Evolutionary conservation across 345 rosid genomes (phyloP).

Genomic region (Moricandia moricandioides): DNA sequence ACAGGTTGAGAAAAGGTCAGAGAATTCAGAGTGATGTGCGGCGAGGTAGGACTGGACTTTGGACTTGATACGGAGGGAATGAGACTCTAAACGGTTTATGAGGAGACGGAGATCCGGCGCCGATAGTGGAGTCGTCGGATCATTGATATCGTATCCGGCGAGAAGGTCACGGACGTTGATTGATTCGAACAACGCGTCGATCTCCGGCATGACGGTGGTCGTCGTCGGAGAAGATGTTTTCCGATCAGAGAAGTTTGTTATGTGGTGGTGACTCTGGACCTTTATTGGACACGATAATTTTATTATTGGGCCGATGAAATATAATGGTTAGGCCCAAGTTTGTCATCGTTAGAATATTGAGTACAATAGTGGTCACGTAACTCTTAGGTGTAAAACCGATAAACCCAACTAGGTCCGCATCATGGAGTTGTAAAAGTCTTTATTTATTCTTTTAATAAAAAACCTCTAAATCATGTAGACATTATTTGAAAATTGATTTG

Average conservation of each 20-base stretch:
- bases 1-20: constrained; percentile 75
- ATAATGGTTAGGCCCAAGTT: background rate
- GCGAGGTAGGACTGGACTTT: constrained; percentile 80
- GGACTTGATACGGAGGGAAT: constrained; percentile 82
- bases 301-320: background rate
- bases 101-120: constrained; percentile 99
- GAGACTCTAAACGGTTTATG: constrained; percentile 73
- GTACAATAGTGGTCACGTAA: too few relatives aligned
- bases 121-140: constrained; percentile 75
- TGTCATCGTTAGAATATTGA: background rate
- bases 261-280: constrained; percentile 11
- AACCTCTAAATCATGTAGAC: too few relatives aligned
- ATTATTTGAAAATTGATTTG: too few relatives aligned
- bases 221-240: constrained; percentile 17
- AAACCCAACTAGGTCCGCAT: too few relatives aligned
- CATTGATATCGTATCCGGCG: constrained; percentile 70
- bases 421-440: too few relatives aligned
- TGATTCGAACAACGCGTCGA: constrained; percentile 57
- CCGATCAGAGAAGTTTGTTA: constrained; percentile 21
- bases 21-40: constrained; percentile 73
- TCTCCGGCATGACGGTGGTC: constrained; percentile 42
- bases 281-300: background rate
- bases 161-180: constrained; percentile 87
- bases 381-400: too few relatives aligned
- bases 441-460: too few relatives aligned